Conservation (phyloP, 306 rosid genomes). For the Corylus heterophylla region DNA sequence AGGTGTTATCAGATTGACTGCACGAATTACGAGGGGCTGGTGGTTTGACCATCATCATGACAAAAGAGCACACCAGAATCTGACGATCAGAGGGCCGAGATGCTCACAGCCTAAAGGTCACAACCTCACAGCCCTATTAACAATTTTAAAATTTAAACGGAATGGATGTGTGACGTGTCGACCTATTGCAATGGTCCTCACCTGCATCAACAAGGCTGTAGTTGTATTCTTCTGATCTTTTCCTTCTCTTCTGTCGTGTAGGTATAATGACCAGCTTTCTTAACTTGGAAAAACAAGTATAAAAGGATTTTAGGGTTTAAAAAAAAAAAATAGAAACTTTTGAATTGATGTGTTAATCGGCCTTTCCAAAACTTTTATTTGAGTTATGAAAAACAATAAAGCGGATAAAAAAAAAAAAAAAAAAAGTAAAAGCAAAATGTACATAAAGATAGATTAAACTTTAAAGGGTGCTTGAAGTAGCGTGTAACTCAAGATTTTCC, state of each 20-base stretch:
- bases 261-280: constrained; percentile 19
- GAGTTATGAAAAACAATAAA: constrained; percentile 41
- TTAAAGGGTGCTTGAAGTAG: constrained; percentile 36
- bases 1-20: constrained; percentile 50
- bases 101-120: neutral
- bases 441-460: constrained; percentile 43
- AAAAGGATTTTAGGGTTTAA: constrained; percentile 33
- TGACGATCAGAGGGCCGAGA: constrained; percentile 11
- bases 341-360: constrained; percentile 34
- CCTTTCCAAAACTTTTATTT: constrained; percentile 53
- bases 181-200: neutral
- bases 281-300: constrained; percentile 25
- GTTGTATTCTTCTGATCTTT: neutral
- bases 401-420: constrained; percentile 13
- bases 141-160: constrained; percentile 30
- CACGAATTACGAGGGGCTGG: constrained; percentile 63
- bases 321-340: constrained; percentile 43
- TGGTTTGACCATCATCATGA: constrained; percentile 50
- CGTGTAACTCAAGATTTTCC: constrained; percentile 68
- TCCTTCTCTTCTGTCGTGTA: neutral
- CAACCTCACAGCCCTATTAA: neutral
- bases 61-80: constrained; percentile 46
- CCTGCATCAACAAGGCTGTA: neutral
- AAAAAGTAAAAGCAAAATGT: constrained; percentile 38
- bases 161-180: neutral